phyloP scores from a whole-genome alignment of 208 protist species.

The Porcisia hertigi region DNA sequence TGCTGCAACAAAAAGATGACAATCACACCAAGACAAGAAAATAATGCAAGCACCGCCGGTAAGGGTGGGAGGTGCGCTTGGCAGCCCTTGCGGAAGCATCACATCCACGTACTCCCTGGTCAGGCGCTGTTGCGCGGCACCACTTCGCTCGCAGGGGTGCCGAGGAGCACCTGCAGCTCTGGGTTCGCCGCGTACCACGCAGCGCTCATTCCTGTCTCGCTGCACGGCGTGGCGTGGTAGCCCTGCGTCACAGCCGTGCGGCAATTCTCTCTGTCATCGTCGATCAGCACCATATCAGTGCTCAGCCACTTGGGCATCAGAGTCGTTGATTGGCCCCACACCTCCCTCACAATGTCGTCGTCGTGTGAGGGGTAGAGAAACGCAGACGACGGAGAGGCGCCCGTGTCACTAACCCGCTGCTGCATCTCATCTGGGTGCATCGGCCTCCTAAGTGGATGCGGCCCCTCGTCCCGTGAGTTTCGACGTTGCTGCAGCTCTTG shows the following conservation, averaged over 20 bases:
- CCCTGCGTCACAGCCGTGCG: slow-evolving; percentile 31
- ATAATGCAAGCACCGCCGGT: too few relatives aligned
- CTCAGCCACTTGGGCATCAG: slow-evolving; percentile 38
- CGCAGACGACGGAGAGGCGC: not conserved
- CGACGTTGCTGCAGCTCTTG: slow-evolving; percentile 27
- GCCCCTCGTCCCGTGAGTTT: slow-evolving; percentile 18
- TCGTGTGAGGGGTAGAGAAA: not conserved
- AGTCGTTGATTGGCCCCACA: not conserved
- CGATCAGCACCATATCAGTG: slow-evolving; percentile 44
- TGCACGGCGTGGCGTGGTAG: slow-evolving; percentile 37
- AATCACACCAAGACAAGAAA: not conserved
- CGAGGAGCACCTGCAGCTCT: slow-evolving; percentile 33
- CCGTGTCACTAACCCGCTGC: not conserved
- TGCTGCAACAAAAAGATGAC: not conserved
- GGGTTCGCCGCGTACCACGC: slow-evolving; percentile 24
- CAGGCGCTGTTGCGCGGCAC: not conserved
- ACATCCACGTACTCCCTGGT: not conserved
- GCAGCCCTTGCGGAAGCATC: not conserved
- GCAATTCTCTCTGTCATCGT: slow-evolving; percentile 47
- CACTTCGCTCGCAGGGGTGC: slow-evolving; percentile 26
- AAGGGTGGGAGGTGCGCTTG: too few relatives aligned
- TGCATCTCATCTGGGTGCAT: not conserved
- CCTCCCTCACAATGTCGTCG: not conserved
- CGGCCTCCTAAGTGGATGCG: not conserved
- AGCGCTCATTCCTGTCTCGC: slow-evolving; percentile 27